Base-by-base conservation (phyloP, 345 rosid species). In the Salix arbutifolia region DNA sequence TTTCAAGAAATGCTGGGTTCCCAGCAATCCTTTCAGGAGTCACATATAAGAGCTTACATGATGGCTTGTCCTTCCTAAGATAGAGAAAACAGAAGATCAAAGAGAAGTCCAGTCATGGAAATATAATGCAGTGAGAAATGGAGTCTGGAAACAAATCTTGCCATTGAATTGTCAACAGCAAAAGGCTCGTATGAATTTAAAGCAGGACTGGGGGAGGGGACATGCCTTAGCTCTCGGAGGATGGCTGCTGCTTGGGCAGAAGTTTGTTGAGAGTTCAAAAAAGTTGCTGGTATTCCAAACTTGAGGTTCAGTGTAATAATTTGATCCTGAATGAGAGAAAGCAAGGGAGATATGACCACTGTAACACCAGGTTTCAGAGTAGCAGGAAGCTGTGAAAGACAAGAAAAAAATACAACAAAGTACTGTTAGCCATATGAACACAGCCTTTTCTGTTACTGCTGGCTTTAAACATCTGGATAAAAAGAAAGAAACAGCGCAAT, bases 261-360 rank as follows among this genome's bases (percentile, higher is more conserved):
- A 38, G 90, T 87, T 88, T 95, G 99, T 79, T 89, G 98, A 83
- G 98, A 95, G 83, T 91, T 93, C 81, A 95, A 73, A 81, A 93
- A 93, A 28, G 96, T 89, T 14, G 98, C 91, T 28, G 96, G 94
- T 86, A 93, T 88, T 70, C 96, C 91, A 61, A 85, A 91, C 86
- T 91, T 93, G 69, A 89, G 88, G 85, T 88, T 95, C 69, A 85
- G 85, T 0, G 97, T 89, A 80, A 95, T 60, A 78, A 95, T 91
- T 84, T 90, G 99, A 84, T 95, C 99, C 78, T 95, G 98, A 76
- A 95, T 93, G 72, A 93, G 94, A 69, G 97, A 93, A 28, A 91
- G 92, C 30, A 93, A 69, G 58, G 93, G 99, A 80, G 96, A 90
- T 78, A 95, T 78, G 72, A 95, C 96, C 84, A 91, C 89, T 58